Evolutionary conservation across 306 rosid species (phyloP).

Genomic region (Datisca glomerata): DNA sequence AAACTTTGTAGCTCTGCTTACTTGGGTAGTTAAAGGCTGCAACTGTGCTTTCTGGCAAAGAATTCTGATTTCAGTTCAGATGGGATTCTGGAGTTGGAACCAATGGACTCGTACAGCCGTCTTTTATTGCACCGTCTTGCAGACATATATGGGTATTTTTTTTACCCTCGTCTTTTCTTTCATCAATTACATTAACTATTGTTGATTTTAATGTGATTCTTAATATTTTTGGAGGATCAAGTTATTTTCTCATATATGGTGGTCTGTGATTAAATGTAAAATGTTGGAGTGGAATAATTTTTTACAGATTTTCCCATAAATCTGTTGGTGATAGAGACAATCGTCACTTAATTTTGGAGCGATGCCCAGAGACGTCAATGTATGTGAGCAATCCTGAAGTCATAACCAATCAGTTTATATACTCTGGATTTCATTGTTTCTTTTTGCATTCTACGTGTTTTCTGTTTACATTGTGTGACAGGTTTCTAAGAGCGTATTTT

Average conservation of each 20-base stretch:
- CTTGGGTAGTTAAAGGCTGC: too few relatives aligned
- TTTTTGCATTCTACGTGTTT: neutral
- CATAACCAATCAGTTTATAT: too few relatives aligned
- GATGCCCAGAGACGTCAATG: slow-evolving; percentile 84
- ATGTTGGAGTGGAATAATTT: slow-evolving; percentile 5
- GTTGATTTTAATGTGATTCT: neutral
- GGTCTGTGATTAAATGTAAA: neutral
- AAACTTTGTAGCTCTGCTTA: too few relatives aligned
- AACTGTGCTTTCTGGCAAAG: too few relatives aligned
- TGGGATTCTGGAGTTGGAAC: slow-evolving; percentile 80
- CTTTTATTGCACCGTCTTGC: slow-evolving; percentile 98
- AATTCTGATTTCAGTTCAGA: slow-evolving; percentile 73
- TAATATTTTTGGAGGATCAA: neutral
- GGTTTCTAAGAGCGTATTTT: too few relatives aligned
- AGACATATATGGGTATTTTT: slow-evolving; percentile 84
- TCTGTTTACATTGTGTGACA: too few relatives aligned
- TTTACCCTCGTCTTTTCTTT: slow-evolving; percentile 9
- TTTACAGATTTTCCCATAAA: slow-evolving; percentile 71
- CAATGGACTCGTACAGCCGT: slow-evolving; percentile 88
- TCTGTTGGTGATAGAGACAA: slow-evolving; percentile 94
- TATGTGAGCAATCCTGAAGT: slow-evolving; percentile 22
- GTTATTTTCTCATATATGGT: neutral
- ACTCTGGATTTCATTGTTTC: too few relatives aligned
- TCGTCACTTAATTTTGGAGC: slow-evolving; percentile 83
- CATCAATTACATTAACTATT: neutral